Percentiles rank a stretch among this genome's conserved stretches.
These are phyloP conservation scores for Bisporella sp. DNA, from an alignment of 2,329 filamentous ascomycete species.

Conservation along the genomic window DNA sequence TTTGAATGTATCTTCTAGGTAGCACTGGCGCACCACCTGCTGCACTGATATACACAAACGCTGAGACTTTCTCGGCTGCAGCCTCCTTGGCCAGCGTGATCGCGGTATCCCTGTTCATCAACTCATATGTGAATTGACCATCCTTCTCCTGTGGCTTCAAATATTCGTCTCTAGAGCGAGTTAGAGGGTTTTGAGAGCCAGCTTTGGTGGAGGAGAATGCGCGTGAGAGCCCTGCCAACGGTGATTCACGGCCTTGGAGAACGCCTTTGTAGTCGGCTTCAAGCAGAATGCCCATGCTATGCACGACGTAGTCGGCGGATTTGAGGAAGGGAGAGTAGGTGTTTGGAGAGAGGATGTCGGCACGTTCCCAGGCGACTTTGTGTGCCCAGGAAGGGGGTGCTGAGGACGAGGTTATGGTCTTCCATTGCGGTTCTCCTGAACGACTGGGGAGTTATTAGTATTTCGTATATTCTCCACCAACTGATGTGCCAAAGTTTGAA, in stretches of 20 bases:
- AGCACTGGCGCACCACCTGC: constrained; percentile 79
- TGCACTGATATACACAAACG: constrained; percentile 85
- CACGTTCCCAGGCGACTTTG: constrained; percentile 79
- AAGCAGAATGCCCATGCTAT: constrained; percentile 91
- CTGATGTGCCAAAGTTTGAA: too few relatives aligned
- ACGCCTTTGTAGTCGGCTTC: constrained; percentile 98
- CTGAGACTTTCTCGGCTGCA: constrained; percentile 51
- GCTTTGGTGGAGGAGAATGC: constrained; percentile 65
- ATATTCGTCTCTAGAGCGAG: constrained; percentile 49
- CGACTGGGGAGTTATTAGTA: constrained; percentile 49
- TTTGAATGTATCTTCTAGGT: constrained; percentile 78
- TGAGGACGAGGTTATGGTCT: constrained; percentile 59
- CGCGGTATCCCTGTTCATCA: constrained; percentile 92
- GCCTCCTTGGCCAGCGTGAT: constrained; percentile 77
- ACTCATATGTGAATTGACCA: constrained; percentile 85
- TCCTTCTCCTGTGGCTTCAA: constrained; percentile 60
- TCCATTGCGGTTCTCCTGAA: constrained; percentile 84
- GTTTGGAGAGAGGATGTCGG: constrained; percentile 75
- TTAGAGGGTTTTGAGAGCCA: constrained; percentile 63
- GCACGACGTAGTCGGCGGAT: constrained; percentile 77
- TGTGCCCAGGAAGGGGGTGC: constrained; percentile 73
- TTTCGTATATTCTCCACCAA: too few relatives aligned
- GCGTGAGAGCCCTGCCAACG: constrained; percentile 68
- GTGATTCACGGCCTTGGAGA: constrained; percentile 73
- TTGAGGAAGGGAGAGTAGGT: constrained; percentile 73